phyloP scores from a whole-genome alignment of 805 yeast genomes.

The Zygosaccharomyces kombuchaensis region DNA sequence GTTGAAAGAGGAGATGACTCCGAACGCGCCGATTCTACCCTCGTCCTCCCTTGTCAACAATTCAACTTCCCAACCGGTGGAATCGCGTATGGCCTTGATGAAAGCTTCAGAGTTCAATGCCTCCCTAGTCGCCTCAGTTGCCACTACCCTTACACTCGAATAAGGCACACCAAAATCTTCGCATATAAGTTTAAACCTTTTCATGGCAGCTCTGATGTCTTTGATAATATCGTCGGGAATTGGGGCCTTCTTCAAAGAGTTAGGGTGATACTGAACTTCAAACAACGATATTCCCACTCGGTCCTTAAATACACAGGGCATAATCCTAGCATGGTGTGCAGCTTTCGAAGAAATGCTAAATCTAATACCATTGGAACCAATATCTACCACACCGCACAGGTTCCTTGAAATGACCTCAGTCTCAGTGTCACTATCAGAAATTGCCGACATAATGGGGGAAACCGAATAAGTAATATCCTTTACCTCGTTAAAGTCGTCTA shows the following conservation, averaged over 20 bases:
- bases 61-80: conserved; percentile 64
- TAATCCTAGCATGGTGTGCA: conserved; percentile 64
- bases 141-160: conserved; percentile 58
- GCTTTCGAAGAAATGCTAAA: conserved; percentile 69
- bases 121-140: conserved; percentile 70
- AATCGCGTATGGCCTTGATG: conserved; percentile 49
- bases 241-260: conserved; percentile 43
- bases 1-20: conserved; percentile 70
- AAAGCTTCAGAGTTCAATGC: conserved; percentile 62
- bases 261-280: conserved; percentile 50
- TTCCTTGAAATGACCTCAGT: conserved; percentile 56
- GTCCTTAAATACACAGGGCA: conserved; percentile 77
- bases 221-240: conserved; percentile 53
- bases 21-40: conserved; percentile 63
- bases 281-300: conserved; percentile 65
- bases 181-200: conserved; percentile 64
- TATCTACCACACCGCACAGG: conserved; percentile 64
- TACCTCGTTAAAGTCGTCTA: neutral
- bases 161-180: conserved; percentile 68
- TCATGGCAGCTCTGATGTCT: conserved; percentile 60
- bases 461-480: neutral
- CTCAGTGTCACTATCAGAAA: conserved; percentile 36
- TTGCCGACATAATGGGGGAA: conserved; percentile 21
- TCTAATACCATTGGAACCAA: conserved; percentile 72
- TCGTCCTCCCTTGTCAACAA: conserved; percentile 60